These are phyloP conservation scores for Sistotremastrum niveocremeum DNA, from an alignment of 768 basidiomycete genomes.

Conservation along the genomic window DNA sequence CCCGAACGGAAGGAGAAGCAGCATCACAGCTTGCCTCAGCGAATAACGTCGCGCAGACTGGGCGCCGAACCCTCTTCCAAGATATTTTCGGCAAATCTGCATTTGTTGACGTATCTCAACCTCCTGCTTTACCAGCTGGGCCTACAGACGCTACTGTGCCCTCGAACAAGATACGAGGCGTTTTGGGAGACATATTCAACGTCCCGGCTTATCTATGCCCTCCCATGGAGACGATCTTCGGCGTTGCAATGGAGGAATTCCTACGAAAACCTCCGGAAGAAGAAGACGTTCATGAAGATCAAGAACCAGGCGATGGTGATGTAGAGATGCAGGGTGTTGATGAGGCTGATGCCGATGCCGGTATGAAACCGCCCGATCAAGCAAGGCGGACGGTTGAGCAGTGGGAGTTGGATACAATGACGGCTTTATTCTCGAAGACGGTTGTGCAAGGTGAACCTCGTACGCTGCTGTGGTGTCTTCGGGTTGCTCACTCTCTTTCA, in stretches of 20 bases:
- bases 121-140: conserved; percentile 8
- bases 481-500: too few species aligned
- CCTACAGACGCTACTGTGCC: conserved; percentile 14
- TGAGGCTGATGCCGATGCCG: conserved; percentile 15
- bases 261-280: conserved; percentile 19
- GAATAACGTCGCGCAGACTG: too few species aligned
- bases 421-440: too few species aligned
- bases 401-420: too few species aligned
- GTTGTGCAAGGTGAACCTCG: too few species aligned
- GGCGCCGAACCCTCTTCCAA: conserved; percentile 58
- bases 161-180: conserved; percentile 29
- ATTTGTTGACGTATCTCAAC: conserved; percentile 24
- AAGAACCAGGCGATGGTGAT: conserved; percentile 6
- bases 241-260: conserved; percentile 41
- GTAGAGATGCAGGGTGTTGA: conserved; percentile 17
- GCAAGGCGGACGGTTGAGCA: too few species aligned
- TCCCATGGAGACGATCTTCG: conserved; percentile 58
- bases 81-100: conserved; percentile 83
- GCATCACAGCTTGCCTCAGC: conserved; percentile 14
- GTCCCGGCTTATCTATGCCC: conserved; percentile 68
- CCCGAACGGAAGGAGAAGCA: conserved; percentile 22
- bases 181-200: conserved; percentile 34
- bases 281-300: conserved; percentile 5
- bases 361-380: too few species aligned
- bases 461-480: too few species aligned